These are phyloP conservation scores for Simmondsia chinensis DNA, from an alignment of 148 eudicot species.

Conservation along the genomic window DNA sequence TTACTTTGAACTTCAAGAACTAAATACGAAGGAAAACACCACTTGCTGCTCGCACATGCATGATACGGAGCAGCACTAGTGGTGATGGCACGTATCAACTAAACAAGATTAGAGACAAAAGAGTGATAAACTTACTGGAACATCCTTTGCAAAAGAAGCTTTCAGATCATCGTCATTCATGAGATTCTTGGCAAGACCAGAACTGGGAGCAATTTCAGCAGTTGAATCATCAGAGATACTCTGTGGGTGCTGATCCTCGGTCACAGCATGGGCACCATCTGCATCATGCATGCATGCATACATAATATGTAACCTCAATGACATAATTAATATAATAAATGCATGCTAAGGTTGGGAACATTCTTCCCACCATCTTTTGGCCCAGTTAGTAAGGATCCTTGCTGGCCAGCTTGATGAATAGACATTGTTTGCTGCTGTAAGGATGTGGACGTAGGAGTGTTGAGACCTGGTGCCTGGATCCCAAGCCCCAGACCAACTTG, in stretches of 20 bases:
- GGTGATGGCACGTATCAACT: too few species aligned
- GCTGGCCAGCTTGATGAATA: constrained; percentile 50
- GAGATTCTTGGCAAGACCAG: constrained; percentile 53
- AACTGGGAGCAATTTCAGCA: constrained; percentile 40
- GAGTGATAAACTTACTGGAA: constrained; percentile 40
- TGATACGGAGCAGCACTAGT: too few species aligned
- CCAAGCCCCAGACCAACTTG: constrained; percentile 75
- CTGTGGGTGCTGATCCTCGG: constrained; percentile 65
- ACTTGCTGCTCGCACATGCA: too few species aligned
- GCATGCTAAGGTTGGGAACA: background rate
- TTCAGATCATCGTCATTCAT: constrained; percentile 64
- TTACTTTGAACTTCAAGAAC: too few species aligned
- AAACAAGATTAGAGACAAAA: background rate
- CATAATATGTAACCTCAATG: too few species aligned
- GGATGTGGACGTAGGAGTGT: constrained; percentile 40
- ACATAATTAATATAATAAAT: background rate
- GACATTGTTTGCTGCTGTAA: constrained; percentile 60
- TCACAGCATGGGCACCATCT: constrained; percentile 44
- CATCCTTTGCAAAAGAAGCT: constrained; percentile 53
- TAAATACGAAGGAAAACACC: too few species aligned
- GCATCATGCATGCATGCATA: constrained; percentile 8
- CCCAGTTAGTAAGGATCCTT: constrained; percentile 35
- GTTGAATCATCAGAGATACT: constrained; percentile 45
- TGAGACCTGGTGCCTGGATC: constrained; percentile 51
- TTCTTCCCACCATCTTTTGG: constrained; percentile 57